These are phyloP conservation scores for Umbelopsis isabellina DNA, from an alignment of 192 early-diverging fungal species.

Conservation along the genomic window DNA sequence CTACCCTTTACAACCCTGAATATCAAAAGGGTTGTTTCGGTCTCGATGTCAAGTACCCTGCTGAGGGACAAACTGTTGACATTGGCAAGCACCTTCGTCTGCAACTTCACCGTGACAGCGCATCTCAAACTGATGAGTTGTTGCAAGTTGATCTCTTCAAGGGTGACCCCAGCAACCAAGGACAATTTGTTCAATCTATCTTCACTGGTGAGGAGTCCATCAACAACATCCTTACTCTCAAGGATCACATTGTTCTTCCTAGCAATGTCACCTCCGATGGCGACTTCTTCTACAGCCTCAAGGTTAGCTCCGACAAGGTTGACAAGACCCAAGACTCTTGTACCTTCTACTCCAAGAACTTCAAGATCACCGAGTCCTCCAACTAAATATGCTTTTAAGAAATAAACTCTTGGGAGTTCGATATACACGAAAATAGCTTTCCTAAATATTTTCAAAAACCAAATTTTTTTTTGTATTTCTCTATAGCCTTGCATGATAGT, in stretches of 20 bases:
- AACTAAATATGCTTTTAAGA: not conserved
- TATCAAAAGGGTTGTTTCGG: conserved; percentile 39
- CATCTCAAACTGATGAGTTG: conserved; percentile 35
- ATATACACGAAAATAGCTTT: conserved; percentile 2
- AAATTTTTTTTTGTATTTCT: conserved; percentile 1
- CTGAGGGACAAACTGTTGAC: conserved; percentile 20
- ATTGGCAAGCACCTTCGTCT: conserved; percentile 29
- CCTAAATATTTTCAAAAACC: not conserved
- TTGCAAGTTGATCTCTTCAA: conserved; percentile 36
- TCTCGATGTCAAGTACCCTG: conserved; percentile 31
- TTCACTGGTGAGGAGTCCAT: conserved; percentile 30
- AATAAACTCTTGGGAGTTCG: not conserved
- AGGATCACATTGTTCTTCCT: conserved; percentile 30
- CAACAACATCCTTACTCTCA: conserved; percentile 32
- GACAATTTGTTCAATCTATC: conserved; percentile 18
- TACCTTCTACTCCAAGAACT: conserved; percentile 29
- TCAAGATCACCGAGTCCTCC: conserved; percentile 23
- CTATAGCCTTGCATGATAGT: not conserved
- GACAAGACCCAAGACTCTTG: conserved; percentile 20
- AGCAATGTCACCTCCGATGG: conserved; percentile 17
- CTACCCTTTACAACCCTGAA: conserved; percentile 27
- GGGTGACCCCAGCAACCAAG: conserved; percentile 17
- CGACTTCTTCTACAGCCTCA: conserved; percentile 32
- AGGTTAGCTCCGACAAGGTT: conserved; percentile 23
- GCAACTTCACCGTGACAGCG: conserved; percentile 24